Percentiles rank a stretch among this genome's conserved stretches.
These are phyloP conservation scores for Delitschia confertaspora DNA, from an alignment of 495 filamentous ascomycete genomes.

Conservation along the genomic window DNA sequence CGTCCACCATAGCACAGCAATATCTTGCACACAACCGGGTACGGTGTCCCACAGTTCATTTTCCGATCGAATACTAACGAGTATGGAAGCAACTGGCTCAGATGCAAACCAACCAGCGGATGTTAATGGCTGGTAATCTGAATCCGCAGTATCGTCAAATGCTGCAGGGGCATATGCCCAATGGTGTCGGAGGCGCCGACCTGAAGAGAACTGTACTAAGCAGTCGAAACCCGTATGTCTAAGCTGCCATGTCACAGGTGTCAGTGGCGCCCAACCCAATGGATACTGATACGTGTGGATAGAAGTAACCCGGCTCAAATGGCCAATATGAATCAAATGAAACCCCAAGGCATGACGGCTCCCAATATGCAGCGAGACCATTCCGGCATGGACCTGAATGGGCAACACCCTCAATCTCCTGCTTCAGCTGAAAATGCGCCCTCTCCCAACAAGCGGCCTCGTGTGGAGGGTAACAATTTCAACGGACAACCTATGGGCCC, in stretches of 20 bases:
- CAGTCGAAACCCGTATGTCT: slow-evolving; percentile 61
- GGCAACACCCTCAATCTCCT: slow-evolving; percentile 69
- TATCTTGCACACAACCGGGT: slow-evolving; percentile 80
- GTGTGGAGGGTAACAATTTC: slow-evolving; percentile 65
- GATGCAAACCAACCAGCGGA: slow-evolving; percentile 46
- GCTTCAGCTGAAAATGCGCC: slow-evolving; percentile 77
- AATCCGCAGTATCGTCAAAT: slow-evolving; percentile 45
- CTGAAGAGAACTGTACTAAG: slow-evolving; percentile 72
- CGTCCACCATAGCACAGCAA: slow-evolving; percentile 44
- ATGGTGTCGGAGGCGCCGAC: slow-evolving; percentile 44
- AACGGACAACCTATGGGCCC: slow-evolving; percentile 70
- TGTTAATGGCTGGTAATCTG: slow-evolving; percentile 56
- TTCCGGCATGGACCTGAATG: slow-evolving; percentile 80
- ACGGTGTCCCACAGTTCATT: slow-evolving; percentile 27
- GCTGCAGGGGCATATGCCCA: slow-evolving; percentile 47
- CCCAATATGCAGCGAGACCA: slow-evolving; percentile 75
- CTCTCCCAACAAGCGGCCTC: slow-evolving; percentile 79
- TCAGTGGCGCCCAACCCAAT: background rate
- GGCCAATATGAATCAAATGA: slow-evolving; percentile 52
- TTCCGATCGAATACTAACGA: slow-evolving; percentile 4
- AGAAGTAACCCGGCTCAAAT: slow-evolving; percentile 52
- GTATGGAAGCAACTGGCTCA: slow-evolving; percentile 53
- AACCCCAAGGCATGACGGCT: slow-evolving; percentile 53
- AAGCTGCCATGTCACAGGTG: too few species aligned
- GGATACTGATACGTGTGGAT: slow-evolving; percentile 41